These are phyloP conservation scores for Pseudomassariella vexata DNA, from an alignment of 2,329 filamentous ascomycete genomes.

Conservation along the genomic window DNA sequence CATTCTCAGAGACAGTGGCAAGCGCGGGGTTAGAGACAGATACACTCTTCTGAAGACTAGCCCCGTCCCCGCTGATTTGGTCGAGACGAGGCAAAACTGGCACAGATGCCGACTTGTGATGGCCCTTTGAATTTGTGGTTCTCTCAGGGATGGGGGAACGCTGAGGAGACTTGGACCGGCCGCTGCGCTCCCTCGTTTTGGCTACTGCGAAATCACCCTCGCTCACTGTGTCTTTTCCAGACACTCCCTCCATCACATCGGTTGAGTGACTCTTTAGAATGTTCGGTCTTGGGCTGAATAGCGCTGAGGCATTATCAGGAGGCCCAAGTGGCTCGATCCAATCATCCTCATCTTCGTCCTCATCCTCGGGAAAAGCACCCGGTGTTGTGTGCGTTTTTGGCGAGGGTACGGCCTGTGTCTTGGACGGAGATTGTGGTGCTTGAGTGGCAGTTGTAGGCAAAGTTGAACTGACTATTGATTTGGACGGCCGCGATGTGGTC, in stretches of 20 bases:
- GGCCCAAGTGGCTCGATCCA: conserved; percentile 53
- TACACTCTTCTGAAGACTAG: conserved; percentile 50
- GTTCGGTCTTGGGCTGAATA: conserved; percentile 42
- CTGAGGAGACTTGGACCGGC: conserved; percentile 28
- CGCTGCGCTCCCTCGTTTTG: conserved; percentile 30
- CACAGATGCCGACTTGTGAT: conserved; percentile 60
- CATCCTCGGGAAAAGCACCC: conserved; percentile 55
- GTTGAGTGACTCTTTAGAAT: conserved; percentile 56
- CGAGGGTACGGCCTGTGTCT: conserved; percentile 31
- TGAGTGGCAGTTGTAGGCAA: conserved; percentile 16
- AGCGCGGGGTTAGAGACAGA: conserved; percentile 54
- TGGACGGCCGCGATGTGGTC: conserved; percentile 39
- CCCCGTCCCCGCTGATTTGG: conserved; percentile 20
- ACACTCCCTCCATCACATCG: conserved; percentile 54
- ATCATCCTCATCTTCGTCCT: conserved; percentile 53
- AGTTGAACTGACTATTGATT: conserved; percentile 35
- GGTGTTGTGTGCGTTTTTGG: conserved; percentile 39
- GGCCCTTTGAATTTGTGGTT: conserved; percentile 31
- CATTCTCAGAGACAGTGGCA: conserved; percentile 39
- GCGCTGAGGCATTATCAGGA: conserved; percentile 25
- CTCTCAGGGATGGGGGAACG: conserved; percentile 23
- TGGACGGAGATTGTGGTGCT: conserved; percentile 24
- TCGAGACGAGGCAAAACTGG: conserved; percentile 39
- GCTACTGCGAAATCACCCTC: conserved; percentile 40
- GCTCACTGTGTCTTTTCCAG: conserved; percentile 41